These are phyloP conservation scores for Xylariales sp. DNA, from an alignment of 2,329 filamentous ascomycete species.

Conservation along the genomic window DNA sequence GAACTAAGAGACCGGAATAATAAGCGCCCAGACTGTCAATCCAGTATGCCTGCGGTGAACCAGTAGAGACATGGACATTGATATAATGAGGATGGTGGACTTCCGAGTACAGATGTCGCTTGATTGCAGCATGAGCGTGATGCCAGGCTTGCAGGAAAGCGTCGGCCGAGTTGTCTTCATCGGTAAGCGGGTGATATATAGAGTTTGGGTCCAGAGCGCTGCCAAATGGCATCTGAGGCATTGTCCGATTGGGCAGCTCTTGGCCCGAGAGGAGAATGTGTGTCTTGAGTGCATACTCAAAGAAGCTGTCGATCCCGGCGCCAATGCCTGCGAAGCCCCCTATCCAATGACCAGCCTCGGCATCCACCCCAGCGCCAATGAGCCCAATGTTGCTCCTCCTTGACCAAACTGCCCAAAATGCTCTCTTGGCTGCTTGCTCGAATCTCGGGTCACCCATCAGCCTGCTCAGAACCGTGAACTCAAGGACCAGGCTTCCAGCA, in stretches of 20 bases:
- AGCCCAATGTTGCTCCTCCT: constrained; percentile 79
- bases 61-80: constrained; percentile 82
- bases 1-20: constrained; percentile 80
- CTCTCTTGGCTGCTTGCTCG: constrained; percentile 81
- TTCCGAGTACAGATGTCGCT: constrained; percentile 82
- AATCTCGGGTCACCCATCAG: constrained; percentile 84
- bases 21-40: constrained; percentile 95
- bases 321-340: constrained; percentile 89
- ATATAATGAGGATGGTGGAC: constrained; percentile 89
- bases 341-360: constrained; percentile 86
- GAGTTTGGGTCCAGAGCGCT: constrained; percentile 60
- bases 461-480: constrained; percentile 86
- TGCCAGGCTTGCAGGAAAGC: constrained; percentile 81
- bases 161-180: constrained; percentile 66
- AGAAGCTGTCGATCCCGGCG: constrained; percentile 96
- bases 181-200: constrained; percentile 54
- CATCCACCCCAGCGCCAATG: constrained; percentile 87
- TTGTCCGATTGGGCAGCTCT: constrained; percentile 48
- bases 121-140: constrained; percentile 79
- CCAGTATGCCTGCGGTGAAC: constrained; percentile 86
- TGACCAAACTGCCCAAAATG: constrained; percentile 97
- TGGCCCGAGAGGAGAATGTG: constrained; percentile 84
- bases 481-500: constrained; percentile 89
- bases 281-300: constrained; percentile 95
- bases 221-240: constrained; percentile 30